Percentiles rank a stretch among this genome's conserved stretches.
phyloP scores from a whole-genome alignment of 2,329 filamentous ascomycete species.

The Aspergillus proliferans region DNA sequence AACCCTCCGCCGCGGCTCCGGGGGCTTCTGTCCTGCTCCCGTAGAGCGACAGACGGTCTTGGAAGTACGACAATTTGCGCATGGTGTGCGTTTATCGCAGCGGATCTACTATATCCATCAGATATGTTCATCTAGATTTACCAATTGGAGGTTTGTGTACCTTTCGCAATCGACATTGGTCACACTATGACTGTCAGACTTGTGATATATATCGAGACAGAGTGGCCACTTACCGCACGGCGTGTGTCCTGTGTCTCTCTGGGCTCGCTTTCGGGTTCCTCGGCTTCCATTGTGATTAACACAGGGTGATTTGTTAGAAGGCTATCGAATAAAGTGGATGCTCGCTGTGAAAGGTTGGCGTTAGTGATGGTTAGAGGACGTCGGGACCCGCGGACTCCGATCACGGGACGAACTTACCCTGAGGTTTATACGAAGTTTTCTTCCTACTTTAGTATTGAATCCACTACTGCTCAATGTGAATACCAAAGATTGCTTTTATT shows the following conservation, averaged over 20 bases:
- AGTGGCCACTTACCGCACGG: slow-evolving; percentile 25
- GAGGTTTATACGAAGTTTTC: background rate
- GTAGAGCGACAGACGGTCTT: slow-evolving; percentile 33
- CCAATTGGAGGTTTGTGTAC: slow-evolving; percentile 9
- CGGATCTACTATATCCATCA: slow-evolving; percentile 24
- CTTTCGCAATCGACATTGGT: slow-evolving; percentile 30
- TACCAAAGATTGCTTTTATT: background rate
- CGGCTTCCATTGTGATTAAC: slow-evolving; percentile 22
- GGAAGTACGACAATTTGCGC: slow-evolving; percentile 36
- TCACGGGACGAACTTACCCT: background rate
- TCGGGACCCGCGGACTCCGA: slow-evolving; percentile 16
- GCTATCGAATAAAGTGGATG: background rate
- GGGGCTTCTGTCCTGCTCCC: slow-evolving; percentile 27
- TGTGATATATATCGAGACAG: background rate
- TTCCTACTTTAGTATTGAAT: background rate
- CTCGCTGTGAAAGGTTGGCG: background rate
- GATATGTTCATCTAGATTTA: no score
- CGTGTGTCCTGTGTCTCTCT: slow-evolving; percentile 12
- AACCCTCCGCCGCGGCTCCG: slow-evolving; percentile 34
- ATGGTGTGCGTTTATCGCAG: slow-evolving; percentile 38
- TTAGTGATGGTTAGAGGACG: background rate
- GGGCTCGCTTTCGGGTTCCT: slow-evolving; percentile 23
- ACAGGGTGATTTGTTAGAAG: background rate
- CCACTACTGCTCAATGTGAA: background rate
- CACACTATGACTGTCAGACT: slow-evolving; percentile 20